Evolutionary conservation across 108 stramenopile species (phyloP).

Genomic region (Cyclotella cryptica): DNA sequence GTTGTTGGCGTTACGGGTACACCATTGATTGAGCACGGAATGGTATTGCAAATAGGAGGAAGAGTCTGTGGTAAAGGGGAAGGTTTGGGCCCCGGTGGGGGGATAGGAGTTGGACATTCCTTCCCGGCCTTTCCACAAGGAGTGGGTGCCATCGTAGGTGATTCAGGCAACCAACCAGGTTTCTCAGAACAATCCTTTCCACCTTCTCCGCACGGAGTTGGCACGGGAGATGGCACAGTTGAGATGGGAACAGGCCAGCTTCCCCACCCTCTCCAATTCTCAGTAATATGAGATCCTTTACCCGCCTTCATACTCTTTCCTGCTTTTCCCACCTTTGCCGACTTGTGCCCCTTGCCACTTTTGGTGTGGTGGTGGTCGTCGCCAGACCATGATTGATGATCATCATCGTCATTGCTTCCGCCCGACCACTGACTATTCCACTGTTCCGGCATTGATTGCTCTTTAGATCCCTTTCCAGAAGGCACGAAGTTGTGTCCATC

Average conservation of each 20-base stretch:
- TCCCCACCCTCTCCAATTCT: background rate
- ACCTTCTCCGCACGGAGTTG: constrained; percentile 27
- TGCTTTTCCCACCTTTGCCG: constrained; percentile 28
- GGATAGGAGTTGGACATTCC: constrained; percentile 9
- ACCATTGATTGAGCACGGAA: constrained; percentile 10
- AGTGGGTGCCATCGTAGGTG: constrained; percentile 7
- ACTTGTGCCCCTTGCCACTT: constrained; percentile 17
- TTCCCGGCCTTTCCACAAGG: constrained; percentile 18
- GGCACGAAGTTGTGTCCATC: background rate
- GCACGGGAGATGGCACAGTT: constrained; percentile 14
- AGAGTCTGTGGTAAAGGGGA: constrained; percentile 1
- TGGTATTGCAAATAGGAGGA: constrained; percentile 17
- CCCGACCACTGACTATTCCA: background rate
- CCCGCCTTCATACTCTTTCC: constrained; percentile 7
- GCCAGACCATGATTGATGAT: background rate
- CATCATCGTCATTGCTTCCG: background rate
- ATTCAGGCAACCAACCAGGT: background rate
- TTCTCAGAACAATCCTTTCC: constrained; percentile 22
- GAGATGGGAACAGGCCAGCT: background rate
- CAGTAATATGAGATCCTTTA: background rate
- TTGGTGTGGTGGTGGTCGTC: background rate
- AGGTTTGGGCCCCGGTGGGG: background rate
- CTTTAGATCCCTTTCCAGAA: no score
- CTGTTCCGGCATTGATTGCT: no score
- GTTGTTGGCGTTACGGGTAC: background rate